Percentiles rank a stretch among this genome's conserved stretches.
Evolutionary conservation across 2,329 filamentous ascomycete genomes (phyloP).

Genomic region (Alternaria metachromatica): DNA sequence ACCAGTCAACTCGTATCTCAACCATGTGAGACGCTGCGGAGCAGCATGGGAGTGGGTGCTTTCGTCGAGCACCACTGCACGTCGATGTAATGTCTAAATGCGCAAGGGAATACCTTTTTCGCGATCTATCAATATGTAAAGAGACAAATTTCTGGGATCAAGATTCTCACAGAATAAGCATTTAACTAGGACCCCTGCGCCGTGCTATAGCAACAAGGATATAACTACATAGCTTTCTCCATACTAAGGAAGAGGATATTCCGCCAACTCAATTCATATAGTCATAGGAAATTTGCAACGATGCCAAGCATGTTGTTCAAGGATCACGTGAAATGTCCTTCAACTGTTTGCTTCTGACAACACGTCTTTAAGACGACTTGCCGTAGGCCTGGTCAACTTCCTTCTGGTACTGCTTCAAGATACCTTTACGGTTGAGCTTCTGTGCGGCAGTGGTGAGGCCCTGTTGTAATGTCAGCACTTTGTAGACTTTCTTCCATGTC

Average conservation of each 20-base stretch:
- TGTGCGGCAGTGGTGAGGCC: conserved; percentile 60
- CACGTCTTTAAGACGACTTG: conserved; percentile 2
- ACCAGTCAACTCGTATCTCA: not conserved
- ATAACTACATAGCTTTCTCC: conserved; percentile 9
- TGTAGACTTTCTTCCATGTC: not conserved
- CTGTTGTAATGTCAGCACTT: conserved; percentile 40
- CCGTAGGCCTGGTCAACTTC: conserved; percentile 58
- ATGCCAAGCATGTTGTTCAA: not conserved
- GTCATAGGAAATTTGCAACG: not conserved
- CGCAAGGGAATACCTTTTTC: not conserved
- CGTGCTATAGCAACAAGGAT: conserved; percentile 3
- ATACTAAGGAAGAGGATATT: not conserved
- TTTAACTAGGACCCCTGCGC: not conserved
- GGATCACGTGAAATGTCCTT: not conserved
- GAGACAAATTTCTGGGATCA: not conserved
- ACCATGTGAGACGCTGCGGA: not conserved
- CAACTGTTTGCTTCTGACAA: not conserved
- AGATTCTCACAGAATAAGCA: not conserved
- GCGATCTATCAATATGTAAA: not conserved
- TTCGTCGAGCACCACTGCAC: not conserved
- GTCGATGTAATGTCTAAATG: not conserved
- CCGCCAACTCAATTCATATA: not conserved
- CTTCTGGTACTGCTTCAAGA: conserved; percentile 59
- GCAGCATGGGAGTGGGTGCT: not conserved
- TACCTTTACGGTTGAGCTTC: conserved; percentile 60